phyloP scores from a whole-genome alignment of 345 rosid species.

The Moringa oleifera region DNA sequence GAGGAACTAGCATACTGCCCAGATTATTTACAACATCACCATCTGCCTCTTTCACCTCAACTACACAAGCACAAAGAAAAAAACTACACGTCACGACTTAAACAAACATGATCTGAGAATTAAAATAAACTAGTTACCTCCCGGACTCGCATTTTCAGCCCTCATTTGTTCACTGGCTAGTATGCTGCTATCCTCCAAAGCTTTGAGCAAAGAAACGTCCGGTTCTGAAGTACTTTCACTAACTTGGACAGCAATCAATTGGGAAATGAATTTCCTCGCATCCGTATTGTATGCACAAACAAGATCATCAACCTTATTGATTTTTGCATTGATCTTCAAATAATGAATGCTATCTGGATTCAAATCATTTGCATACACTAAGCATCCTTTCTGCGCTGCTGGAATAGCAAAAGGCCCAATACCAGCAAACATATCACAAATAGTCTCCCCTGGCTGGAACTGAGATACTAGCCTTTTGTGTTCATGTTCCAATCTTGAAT shows the following conservation, averaged over 20 bases:
- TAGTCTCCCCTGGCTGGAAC: slow-evolving; percentile 70
- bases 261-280: slow-evolving; percentile 71
- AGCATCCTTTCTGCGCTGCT: slow-evolving; percentile 88
- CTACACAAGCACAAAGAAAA: slow-evolving; percentile 18
- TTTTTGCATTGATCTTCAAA: slow-evolving; percentile 75
- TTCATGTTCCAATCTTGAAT: slow-evolving; percentile 93
- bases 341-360: slow-evolving; percentile 76
- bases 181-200: slow-evolving; percentile 19
- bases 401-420: slow-evolving; percentile 96
- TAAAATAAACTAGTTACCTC: slow-evolving; percentile 35
- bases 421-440: slow-evolving; percentile 97
- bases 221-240: slow-evolving; percentile 28
- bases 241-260: slow-evolving; percentile 49
- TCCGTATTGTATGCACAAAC: slow-evolving; percentile 73
- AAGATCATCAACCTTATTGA: slow-evolving; percentile 71
- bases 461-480: slow-evolving; percentile 73
- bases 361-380: slow-evolving; percentile 84
- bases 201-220: slow-evolving; percentile 25
- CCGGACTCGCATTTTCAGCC: slow-evolving; percentile 7
- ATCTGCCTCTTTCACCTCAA: slow-evolving; percentile 24
- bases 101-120: not conserved
- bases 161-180: slow-evolving; percentile 15
- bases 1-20: slow-evolving; percentile 20
- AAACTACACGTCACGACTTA: slow-evolving; percentile 3
- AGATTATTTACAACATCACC: slow-evolving; percentile 14